Evolutionary conservation across 1,139 yeast genomes (phyloP).

Genomic region (Zygoascus meyerae): DNA sequence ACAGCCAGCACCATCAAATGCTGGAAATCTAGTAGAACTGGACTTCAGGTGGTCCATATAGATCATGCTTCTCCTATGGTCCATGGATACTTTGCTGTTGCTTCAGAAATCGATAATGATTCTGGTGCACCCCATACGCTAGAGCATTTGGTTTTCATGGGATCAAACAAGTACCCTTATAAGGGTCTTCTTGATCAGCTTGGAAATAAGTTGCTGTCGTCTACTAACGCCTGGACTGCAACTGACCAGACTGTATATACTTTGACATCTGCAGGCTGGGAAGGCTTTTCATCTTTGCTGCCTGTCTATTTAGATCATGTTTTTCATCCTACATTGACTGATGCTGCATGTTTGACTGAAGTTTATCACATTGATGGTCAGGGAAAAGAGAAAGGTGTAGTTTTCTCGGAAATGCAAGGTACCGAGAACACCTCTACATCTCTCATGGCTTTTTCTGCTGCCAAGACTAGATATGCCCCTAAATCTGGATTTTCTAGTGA

Average conservation of each 20-base stretch:
- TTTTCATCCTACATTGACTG: slow-evolving; percentile 77
- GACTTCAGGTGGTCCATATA: slow-evolving; percentile 71
- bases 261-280: slow-evolving; percentile 92
- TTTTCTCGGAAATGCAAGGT: slow-evolving; percentile 96
- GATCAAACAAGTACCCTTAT: slow-evolving; percentile 81
- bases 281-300: slow-evolving; percentile 74
- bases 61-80: slow-evolving; percentile 85
- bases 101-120: slow-evolving; percentile 81
- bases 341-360: slow-evolving; percentile 87
- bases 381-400: slow-evolving; percentile 94
- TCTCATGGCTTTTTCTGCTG: slow-evolving; percentile 56
- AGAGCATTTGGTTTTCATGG: slow-evolving; percentile 94
- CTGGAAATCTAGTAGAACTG: slow-evolving; percentile 73
- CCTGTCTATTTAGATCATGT: slow-evolving; percentile 91
- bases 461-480: slow-evolving; percentile 52
- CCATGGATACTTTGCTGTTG: slow-evolving; percentile 89
- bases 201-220: slow-evolving; percentile 78
- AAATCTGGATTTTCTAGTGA: slow-evolving; percentile 83
- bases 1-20: slow-evolving; percentile 32
- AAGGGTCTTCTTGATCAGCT: slow-evolving; percentile 85
- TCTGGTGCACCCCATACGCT: slow-evolving; percentile 94
- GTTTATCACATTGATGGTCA: slow-evolving; percentile 91
- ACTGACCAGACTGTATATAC: slow-evolving; percentile 96
- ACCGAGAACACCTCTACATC: slow-evolving; percentile 78
- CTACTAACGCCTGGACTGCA: slow-evolving; percentile 96